These are phyloP conservation scores for Colletotrichum simmondsii DNA, from an alignment of 2,329 filamentous ascomycete species.

Conservation along the genomic window DNA sequence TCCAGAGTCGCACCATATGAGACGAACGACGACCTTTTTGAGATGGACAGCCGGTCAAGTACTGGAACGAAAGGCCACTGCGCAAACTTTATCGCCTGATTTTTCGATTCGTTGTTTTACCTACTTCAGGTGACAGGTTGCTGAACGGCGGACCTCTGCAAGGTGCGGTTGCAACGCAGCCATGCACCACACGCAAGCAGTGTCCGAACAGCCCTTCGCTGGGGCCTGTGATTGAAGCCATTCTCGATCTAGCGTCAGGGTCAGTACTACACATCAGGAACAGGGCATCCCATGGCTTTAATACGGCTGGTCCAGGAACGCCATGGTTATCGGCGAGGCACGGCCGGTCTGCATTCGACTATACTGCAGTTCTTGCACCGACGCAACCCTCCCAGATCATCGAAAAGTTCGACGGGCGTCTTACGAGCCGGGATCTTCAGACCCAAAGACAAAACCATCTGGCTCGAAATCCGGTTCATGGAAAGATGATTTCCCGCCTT, in stretches of 20 bases:
- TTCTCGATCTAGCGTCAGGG: background rate
- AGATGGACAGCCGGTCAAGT: background rate
- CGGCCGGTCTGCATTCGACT: background rate
- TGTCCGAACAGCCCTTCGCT: background rate
- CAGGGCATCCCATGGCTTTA: background rate
- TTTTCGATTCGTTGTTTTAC: background rate
- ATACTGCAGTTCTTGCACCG: background rate
- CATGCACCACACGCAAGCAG: conserved; percentile 5
- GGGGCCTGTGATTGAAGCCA: too few species aligned
- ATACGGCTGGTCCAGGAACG: too few species aligned
- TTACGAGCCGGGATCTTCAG: background rate
- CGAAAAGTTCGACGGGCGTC: background rate
- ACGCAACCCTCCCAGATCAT: background rate
- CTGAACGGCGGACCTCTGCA: background rate
- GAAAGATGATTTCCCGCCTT: conserved; percentile 16
- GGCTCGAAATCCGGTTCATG: conserved; percentile 15
- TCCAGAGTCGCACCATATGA: conserved; percentile 12
- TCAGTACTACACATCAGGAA: background rate
- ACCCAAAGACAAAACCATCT: background rate
- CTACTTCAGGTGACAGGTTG: background rate
- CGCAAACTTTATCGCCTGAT: background rate
- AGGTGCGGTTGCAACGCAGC: conserved; percentile 2
- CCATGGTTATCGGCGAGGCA: background rate
- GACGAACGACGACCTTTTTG: conserved; percentile 12
- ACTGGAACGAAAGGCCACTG: background rate